Evolutionary conservation across 352 stramenopile species (phyloP).

Genomic region (Phytophthora pseudosyringae): DNA sequence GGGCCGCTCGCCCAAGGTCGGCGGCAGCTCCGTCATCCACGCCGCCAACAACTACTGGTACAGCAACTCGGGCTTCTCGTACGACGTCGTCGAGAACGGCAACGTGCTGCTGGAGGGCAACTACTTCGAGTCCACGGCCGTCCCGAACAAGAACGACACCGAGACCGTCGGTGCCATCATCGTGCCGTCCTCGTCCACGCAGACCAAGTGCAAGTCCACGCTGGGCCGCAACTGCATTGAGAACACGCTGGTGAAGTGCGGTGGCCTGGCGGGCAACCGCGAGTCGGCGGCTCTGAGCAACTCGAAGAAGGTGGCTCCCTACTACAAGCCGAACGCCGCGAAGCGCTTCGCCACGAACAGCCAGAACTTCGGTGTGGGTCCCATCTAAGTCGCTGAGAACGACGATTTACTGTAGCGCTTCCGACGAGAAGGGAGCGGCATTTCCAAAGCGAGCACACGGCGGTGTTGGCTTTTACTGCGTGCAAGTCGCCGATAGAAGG

Average conservation of each 20-base stretch:
- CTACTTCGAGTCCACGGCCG: constrained; percentile 45
- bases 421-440: constrained; percentile 9
- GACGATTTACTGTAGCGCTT: not conserved
- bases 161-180: constrained; percentile 24
- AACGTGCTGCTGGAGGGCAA: constrained; percentile 54
- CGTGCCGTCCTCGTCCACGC: constrained; percentile 13
- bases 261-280: constrained; percentile 17
- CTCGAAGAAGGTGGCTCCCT: constrained; percentile 20
- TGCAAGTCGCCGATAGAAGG: constrained; percentile 6
- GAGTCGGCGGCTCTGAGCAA: constrained; percentile 19
- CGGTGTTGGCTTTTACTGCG: constrained; percentile 11
- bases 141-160: constrained; percentile 17
- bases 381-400: constrained; percentile 10
- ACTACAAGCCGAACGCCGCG: constrained; percentile 11
- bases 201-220: constrained; percentile 22
- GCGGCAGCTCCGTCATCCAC: constrained; percentile 35
- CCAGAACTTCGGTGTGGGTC: constrained; percentile 30
- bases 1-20: constrained; percentile 41
- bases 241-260: constrained; percentile 35
- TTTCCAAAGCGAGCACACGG: constrained; percentile 4
- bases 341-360: constrained; percentile 25
- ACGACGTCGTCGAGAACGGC: constrained; percentile 40
- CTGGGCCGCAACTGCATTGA: constrained; percentile 37
- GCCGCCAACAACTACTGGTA: constrained; percentile 58
- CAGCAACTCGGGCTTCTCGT: constrained; percentile 47